Evolutionary conservation across 2,329 filamentous ascomycete species (phyloP).

Genomic region (Keithomyces neogunnii): DNA sequence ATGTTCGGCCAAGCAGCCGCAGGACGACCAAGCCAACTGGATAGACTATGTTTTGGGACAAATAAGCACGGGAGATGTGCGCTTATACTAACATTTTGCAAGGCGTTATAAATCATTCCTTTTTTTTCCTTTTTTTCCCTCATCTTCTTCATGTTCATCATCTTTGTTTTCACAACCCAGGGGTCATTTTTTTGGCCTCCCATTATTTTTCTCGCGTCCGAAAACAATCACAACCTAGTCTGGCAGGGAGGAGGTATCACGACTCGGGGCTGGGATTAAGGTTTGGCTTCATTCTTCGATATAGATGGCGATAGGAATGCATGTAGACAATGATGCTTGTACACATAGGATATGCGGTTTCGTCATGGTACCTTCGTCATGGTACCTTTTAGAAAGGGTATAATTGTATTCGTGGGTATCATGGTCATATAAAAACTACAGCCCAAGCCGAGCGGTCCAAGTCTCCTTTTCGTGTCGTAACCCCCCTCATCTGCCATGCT

Average conservation of each 20-base stretch:
- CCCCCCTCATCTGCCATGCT: no score
- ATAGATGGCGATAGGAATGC: background rate
- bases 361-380: no score
- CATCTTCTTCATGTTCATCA: background rate
- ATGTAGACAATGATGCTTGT: conserved; percentile 3
- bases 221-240: background rate
- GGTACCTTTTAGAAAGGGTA: no score
- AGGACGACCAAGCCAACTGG: conserved; percentile 4
- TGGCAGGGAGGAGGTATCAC: background rate
- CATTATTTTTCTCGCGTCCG: background rate
- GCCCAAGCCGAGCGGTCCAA: no score
- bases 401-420: no score
- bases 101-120: conserved; percentile 17
- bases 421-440: no score
- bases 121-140: background rate
- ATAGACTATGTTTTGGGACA: conserved; percentile 14
- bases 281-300: background rate
- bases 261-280: background rate
- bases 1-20: conserved; percentile 10
- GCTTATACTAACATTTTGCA: conserved; percentile 13
- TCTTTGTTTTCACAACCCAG: background rate
- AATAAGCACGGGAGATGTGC: background rate
- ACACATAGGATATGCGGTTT: conserved; percentile 1
- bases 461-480: no score
- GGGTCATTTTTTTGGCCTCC: no score